Evolutionary conservation across 129 eudicot species (phyloP).

Genomic region (carrot (Daucus carota)): DH1_v3.0 NC_030381.2:6929501-6930000

Average conservation of each 20-base stretch:
- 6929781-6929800: constrained; percentile 73
- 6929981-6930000: constrained; percentile 54
- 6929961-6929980: not conserved
- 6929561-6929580: not conserved
- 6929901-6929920: constrained; percentile 47
- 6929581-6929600: constrained; percentile 4
- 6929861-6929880: constrained; percentile 92
- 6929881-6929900: constrained; percentile 97
- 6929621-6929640: not conserved
- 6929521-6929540: too few species aligned
- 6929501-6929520: too few species aligned
- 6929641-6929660: not conserved
- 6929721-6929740: constrained; percentile 53
- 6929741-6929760: constrained; percentile 87
- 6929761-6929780: constrained; percentile 95
- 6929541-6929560: not conserved
- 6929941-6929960: not conserved
- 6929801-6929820: constrained; percentile 82
- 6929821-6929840: constrained; percentile 68
- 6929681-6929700: constrained; percentile 31
- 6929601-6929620: not conserved
- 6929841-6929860: constrained; percentile 93
- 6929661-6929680: not conserved
- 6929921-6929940: constrained; percentile 5
- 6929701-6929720: constrained; percentile 92